Base-by-base conservation (phyloP, 225 moss, liverwort and hornwort species). In the Ulota crispa region DNA sequence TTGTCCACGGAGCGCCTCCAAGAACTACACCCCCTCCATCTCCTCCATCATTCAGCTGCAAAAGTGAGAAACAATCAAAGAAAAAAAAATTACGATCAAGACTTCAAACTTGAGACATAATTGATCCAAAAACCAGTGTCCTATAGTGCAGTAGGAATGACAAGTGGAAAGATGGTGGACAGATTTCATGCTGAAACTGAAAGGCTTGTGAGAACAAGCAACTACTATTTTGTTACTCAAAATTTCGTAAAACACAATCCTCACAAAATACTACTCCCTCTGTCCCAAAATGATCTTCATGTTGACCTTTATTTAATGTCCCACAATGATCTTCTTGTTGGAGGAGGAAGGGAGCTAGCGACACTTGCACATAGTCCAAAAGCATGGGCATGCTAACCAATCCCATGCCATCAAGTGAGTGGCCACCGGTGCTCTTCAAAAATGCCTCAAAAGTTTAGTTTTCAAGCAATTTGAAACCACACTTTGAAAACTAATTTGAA, bases 41-140 rank as follows among this genome's bases (percentile, higher is more conserved):
- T 86, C 94, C 95, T 83, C 95, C 97, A 92, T 98, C 97, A 78
- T 94, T 95, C 50, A 86, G 87, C 97, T 97, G 86, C 81, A 86
- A 62, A 70, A 41, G 45, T 1, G 63, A 31, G 8, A 0, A 68
- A 71, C 30, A 37, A 4, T 3, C 16, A 2, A 53, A 27, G 54
- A 37, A 12, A 26, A 60, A 60, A 19, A 50, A 21, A 47, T 31
- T 27, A 50, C 8, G 9, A 59, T 70, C 59, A 45, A 70, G 61
- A 21, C 30, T 81, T 60, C 6, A 66, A 77, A 80, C 11, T 71
- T 83, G 70, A 53, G 64, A 57, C 21, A 47, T 16, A 83, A 14
- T 41, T 30, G 18, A 78, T 45, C 23, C 74, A 39, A 78, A 41
- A 81, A 68, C 12, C 45, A 45, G 34, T 70, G 16, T 32, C 70